Evolutionary conservation across 305 asterid genomes (phyloP).

Genomic region (Fraxinus floribunda): DNA sequence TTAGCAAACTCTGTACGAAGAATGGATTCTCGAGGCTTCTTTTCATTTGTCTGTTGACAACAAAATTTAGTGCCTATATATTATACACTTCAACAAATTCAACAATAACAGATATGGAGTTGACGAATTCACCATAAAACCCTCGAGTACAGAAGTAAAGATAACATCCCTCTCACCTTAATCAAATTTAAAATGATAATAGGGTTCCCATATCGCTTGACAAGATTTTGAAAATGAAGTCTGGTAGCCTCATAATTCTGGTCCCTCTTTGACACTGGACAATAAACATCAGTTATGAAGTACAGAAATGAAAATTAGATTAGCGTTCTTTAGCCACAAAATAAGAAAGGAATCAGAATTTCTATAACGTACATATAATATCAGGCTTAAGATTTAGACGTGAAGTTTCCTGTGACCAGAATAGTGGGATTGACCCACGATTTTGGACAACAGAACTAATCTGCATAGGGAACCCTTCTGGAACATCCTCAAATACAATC

Average conservation of each 20-base stretch:
- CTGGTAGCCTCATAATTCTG: slow-evolving; percentile 87
- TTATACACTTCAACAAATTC: neutral
- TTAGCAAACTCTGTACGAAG: slow-evolving; percentile 88
- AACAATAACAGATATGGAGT: slow-evolving; percentile 7
- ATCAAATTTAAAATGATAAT: slow-evolving; percentile 88
- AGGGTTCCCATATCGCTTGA: slow-evolving; percentile 90
- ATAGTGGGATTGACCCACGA: slow-evolving; percentile 97
- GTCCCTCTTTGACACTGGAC: slow-evolving; percentile 86
- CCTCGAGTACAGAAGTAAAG: slow-evolving; percentile 16
- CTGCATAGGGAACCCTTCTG: slow-evolving; percentile 64
- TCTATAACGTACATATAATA: slow-evolving; percentile 63
- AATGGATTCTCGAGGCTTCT: slow-evolving; percentile 94
- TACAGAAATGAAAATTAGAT: slow-evolving; percentile 16
- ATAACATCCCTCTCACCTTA: slow-evolving; percentile 51
- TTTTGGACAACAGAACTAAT: slow-evolving; percentile 92
- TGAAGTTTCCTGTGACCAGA: slow-evolving; percentile 98
- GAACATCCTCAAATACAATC: slow-evolving; percentile 69
- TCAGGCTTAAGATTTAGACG: slow-evolving; percentile 89
- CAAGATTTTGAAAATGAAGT: slow-evolving; percentile 90
- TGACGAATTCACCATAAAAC: slow-evolving; percentile 6
- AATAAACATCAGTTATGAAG: slow-evolving; percentile 19
- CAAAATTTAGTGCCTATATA: slow-evolving; percentile 22
- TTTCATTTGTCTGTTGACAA: slow-evolving; percentile 80
- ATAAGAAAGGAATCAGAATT: slow-evolving; percentile 17
- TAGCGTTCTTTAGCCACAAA: neutral